Evolutionary conservation across 2,329 filamentous ascomycete species (phyloP).

Genomic region (Juglanconis sp.): DNA sequence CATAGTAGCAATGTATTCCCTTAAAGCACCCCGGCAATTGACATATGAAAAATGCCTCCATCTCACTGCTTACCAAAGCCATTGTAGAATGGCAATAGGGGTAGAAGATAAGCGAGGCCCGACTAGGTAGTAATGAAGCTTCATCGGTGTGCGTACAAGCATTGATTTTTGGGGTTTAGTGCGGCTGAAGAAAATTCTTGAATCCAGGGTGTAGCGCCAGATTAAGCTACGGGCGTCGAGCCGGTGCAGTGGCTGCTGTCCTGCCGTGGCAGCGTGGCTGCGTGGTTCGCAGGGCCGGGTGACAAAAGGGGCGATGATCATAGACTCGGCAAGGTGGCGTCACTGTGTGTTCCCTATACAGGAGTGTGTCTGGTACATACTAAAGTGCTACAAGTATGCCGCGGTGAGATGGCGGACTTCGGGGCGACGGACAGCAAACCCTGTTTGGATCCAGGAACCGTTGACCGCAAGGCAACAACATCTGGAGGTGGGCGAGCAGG

Average conservation of each 20-base stretch:
- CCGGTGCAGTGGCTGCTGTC: background rate
- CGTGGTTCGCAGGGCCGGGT: background rate
- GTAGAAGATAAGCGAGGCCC: no score
- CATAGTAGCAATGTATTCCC: no score
- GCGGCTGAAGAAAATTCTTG: constrained; percentile 14
- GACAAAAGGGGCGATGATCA: background rate
- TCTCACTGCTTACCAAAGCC: background rate
- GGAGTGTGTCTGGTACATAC: background rate
- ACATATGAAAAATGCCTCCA: background rate
- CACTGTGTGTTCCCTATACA: background rate
- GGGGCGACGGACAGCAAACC: constrained; percentile 3
- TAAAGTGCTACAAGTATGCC: background rate
- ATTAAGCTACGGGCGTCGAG: background rate
- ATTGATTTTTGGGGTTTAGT: constrained; percentile 13
- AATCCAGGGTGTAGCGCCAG: background rate
- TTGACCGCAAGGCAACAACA: no score
- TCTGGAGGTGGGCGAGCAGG: no score
- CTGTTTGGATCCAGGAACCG: constrained; percentile 15
- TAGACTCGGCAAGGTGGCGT: constrained; percentile 11
- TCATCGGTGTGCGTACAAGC: background rate
- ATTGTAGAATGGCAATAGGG: no score
- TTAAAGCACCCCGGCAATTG: background rate
- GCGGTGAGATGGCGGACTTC: background rate
- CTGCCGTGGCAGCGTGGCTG: background rate
- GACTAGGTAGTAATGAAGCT: background rate